Conservation (phyloP, 768 basidiomycete genomes). For the Rhodotorula diobovata region DNA sequence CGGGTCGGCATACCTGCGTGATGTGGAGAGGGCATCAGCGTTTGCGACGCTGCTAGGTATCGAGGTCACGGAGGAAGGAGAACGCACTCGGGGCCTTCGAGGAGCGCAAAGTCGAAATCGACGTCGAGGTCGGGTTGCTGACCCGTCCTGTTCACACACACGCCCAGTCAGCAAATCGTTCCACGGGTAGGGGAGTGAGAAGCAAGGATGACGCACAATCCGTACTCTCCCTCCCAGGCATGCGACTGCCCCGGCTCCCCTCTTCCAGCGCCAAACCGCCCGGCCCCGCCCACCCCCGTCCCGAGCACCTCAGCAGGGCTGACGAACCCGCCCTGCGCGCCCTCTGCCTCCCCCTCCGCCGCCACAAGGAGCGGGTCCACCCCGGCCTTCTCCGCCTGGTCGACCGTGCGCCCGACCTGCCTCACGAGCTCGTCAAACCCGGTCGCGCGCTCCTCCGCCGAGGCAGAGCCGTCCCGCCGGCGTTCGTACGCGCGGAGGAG, state of each 20-base stretch:
- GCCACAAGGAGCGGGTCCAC: not conserved
- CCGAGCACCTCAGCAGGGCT: not conserved
- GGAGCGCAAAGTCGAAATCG: slow-evolving; percentile 3
- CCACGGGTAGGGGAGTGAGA: too few species aligned
- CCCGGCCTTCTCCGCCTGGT: not conserved
- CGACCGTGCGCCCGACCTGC: slow-evolving; percentile 10
- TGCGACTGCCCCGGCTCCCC: too few species aligned
- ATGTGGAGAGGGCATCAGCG: not conserved
- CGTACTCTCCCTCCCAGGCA: not conserved
- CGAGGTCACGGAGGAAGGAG: not conserved
- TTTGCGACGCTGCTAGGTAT: not conserved
- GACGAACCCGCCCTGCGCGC: not conserved
- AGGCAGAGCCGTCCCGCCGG: not conserved
- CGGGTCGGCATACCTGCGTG: slow-evolving; percentile 1
- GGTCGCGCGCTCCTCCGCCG: not conserved
- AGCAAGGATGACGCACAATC: not conserved
- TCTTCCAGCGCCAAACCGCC: not conserved
- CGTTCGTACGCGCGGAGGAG: slow-evolving; percentile 4
- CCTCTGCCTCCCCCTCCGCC: not conserved
- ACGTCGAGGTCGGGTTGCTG: not conserved
- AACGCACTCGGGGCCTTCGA: slow-evolving; percentile 13
- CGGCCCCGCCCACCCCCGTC: not conserved
- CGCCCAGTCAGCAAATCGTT: too few species aligned
- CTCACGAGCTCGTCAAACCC: slow-evolving; percentile 6
- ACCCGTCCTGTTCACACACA: too few species aligned